Conservation (phyloP, 2,329 filamentous ascomycete species). For the Dothiorella sarmentorum region DNA sequence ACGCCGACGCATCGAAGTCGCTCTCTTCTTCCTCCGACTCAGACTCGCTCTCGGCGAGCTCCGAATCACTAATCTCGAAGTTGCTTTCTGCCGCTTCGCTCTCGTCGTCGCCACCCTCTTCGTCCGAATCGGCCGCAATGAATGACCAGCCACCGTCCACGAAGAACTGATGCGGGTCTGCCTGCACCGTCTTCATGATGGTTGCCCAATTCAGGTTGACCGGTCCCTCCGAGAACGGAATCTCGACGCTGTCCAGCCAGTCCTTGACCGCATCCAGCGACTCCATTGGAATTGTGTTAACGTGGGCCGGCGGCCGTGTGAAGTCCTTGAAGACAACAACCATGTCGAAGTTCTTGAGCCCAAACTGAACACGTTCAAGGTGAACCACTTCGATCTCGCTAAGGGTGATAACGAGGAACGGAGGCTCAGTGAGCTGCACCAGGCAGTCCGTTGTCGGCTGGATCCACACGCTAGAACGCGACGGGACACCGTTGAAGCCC, state of each 20-base stretch:
- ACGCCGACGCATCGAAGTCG: constrained; percentile 88
- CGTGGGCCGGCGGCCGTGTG: constrained; percentile 80
- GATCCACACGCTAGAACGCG: constrained; percentile 91
- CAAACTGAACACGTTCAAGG: constrained; percentile 91
- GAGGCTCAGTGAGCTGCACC: constrained; percentile 93
- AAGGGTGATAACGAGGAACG: constrained; percentile 92
- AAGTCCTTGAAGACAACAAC: constrained; percentile 99
- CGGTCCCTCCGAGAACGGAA: constrained; percentile 89
- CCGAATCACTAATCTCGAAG: constrained; percentile 85
- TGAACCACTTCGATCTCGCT: constrained; percentile 96
- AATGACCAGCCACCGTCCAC: constrained; percentile 94
- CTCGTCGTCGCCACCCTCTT: constrained; percentile 66
- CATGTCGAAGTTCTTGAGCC: constrained; percentile 97
- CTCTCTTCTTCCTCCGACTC: constrained; percentile 85
- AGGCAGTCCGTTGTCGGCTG: constrained; percentile 96
- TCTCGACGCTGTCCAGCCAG: constrained; percentile 93
- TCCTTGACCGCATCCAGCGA: constrained; percentile 94
- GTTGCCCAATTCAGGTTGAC: constrained; percentile 98
- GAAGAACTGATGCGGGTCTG: constrained; percentile 93
- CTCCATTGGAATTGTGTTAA: constrained; percentile 98
- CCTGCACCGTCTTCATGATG: constrained; percentile 98
- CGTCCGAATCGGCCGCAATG: constrained; percentile 81
- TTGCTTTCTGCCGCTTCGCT: constrained; percentile 86
- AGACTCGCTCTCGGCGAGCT: constrained; percentile 69
- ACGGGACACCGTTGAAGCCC: constrained; percentile 93